Evolutionary conservation across 2,329 filamentous ascomycete genomes (phyloP), one percentile per base, ranked within the genome.

Genomic region (Fusarium nygamai): DNA sequence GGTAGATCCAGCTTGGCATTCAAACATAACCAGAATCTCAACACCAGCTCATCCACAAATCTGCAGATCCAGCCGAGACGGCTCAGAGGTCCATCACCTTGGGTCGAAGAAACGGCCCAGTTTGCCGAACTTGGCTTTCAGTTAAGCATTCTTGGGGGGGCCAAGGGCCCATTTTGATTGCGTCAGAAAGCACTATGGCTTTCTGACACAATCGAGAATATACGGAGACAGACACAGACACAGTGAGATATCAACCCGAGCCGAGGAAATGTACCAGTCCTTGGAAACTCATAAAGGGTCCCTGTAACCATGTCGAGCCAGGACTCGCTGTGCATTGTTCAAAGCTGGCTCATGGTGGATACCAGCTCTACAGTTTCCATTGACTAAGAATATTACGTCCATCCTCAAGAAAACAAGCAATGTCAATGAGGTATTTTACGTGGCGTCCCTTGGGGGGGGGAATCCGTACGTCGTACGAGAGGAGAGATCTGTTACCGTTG

Each of bases 101-200:
- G 38, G n/a, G 19, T 53, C 56, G n/a, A 47, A 29, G 24, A 48
- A 48, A 48, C 10, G 20, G 47, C 63, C 64, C 64, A 69, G 54
- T 72, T 73, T 72, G 48, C 47, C 29, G 41, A 48, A 54, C 72
- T 74, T 73, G 61, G 69, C 72, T 74, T 75, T 74, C 38, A 64
- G 57, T 67, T 67, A 74, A 75, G 72, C 72, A 73, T 61, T 43
- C 31, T 57, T 59, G n/a, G 47, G 39, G 48, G 48, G 48, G 8
- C 12, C 22, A 29, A 46, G 54, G 60, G 65, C 60, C 72, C 66
- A 64, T 69, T n/a, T 39, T n/a, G 31, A 53, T 61, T 34, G 27
- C 19, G 17, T 43, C 43, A 64, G 51, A 59, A 62, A 59, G 38
- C 16, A 17, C 8, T 8, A 17, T 17, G 16, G 34, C 34, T 17